A percentile compares a stretch with the other conserved stretches of the same genome.
Conservation (phyloP, 164 flowering plant species). For the Kingdonia uniflora region DNA sequence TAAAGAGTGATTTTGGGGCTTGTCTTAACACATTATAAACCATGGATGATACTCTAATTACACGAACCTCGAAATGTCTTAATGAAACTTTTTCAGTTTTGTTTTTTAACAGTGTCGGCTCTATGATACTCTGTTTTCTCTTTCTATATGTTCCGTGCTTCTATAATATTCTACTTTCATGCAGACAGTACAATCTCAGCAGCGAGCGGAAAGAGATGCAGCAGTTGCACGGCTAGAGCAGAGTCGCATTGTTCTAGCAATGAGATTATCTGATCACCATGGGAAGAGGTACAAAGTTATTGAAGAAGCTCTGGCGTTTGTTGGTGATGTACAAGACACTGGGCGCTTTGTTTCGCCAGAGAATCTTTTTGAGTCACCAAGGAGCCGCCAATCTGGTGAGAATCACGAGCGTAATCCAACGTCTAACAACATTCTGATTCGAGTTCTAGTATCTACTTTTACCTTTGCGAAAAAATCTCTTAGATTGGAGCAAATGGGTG, state of each 20-base stretch:
- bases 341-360: slow-evolving; percentile 47
- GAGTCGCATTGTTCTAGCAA: slow-evolving; percentile 75
- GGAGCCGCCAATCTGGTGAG: slow-evolving; percentile 24
- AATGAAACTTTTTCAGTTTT: too few relatives aligned
- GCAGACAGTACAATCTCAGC: slow-evolving; percentile 79
- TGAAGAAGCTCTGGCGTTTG: slow-evolving; percentile 82
- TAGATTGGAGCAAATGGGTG: slow-evolving; percentile 44
- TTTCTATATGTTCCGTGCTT: too few relatives aligned
- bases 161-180: neutral
- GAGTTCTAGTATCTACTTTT: slow-evolving; percentile 40
- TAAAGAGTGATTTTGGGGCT: too few relatives aligned
- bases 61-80: too few relatives aligned
- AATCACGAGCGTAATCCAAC: slow-evolving; percentile 15
- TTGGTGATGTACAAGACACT: slow-evolving; percentile 55
- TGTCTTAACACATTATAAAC: too few relatives aligned
- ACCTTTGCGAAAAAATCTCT: slow-evolving; percentile 47
- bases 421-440: slow-evolving; percentile 36
- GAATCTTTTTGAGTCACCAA: slow-evolving; percentile 29
- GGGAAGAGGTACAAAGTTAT: slow-evolving; percentile 83
- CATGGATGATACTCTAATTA: too few relatives aligned
- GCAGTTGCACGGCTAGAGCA: slow-evolving; percentile 88
- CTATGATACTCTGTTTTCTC: too few relatives aligned
- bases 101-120: too few relatives aligned
- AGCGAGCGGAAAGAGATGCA: slow-evolving; percentile 83
- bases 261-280: slow-evolving; percentile 81